Evolutionary conservation across 371 early-diverging fungal genomes (phyloP), one percentile per base, ranked within the genome.

Genomic region (Dinochytrium kinnereticum): DNA sequence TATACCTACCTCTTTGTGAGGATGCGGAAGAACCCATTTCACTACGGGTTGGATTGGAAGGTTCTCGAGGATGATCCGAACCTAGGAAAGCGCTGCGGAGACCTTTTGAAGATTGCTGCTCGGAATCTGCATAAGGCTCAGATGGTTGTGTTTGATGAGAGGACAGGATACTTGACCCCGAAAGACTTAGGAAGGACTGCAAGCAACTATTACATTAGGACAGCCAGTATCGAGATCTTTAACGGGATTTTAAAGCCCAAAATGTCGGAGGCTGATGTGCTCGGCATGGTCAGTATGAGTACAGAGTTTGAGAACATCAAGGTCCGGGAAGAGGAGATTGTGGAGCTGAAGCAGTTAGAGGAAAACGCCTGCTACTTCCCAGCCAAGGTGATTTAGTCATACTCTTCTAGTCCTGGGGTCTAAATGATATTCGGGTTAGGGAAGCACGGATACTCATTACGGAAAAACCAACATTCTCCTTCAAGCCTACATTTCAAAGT

Each of bases 1-100:
- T 97, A 96, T 85, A 99, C 99, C 0, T 99, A 97, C 83, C 85
- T 99, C 57, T 96, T 91, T 81, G 94, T 98, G 1, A 91, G 99
- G 50, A 97, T 99, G 98, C 91, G 90, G 66, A 92, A 92, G 80
- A 96, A 96, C 73, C 99, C 99, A 10, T 85, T 93, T 72, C 89
- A 92, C 28, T 99, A 99, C 75, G 97, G 98, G 10, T 86, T 98
- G 78, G 85, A 88, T 67, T 91, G 90, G 79, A 80, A 86, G 3
- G 94, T 93, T 71, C 82, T 92, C 1, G 77, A 82, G 19, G 86
- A 92, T 24, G 98, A 97, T 71, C 96, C 95, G 1, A 67, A 90
- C 33, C 83, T 99, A 17, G 91, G 87, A 0, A 84, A 89, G 65
- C 87, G 90, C 15, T 90, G 94, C 31, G 86, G 90, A 51, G 92